A percentile compares a stretch with the other conserved stretches of the same genome.
These are phyloP conservation scores for Ganoderma sinense DNA, from an alignment of 1,284 basidiomycete genomes.

Conservation along the genomic window DNA sequence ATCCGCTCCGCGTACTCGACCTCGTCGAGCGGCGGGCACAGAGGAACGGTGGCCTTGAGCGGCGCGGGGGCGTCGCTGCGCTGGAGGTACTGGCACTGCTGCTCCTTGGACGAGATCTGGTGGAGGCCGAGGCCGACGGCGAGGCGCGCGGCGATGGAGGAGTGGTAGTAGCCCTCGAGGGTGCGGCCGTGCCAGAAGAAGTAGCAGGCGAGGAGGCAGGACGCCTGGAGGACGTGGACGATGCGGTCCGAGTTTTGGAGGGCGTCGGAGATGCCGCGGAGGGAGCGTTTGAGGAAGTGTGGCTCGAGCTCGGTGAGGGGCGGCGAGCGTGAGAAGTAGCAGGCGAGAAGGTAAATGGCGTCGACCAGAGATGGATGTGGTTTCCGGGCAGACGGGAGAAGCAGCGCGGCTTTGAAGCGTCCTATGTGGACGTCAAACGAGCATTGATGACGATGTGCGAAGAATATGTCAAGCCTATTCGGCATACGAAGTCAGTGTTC, in stretches of 20 bases:
- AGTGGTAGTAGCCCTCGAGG: slow-evolving; percentile 68
- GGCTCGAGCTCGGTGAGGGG: slow-evolving; percentile 52
- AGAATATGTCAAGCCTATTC: slow-evolving; percentile 60
- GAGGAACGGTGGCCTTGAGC: slow-evolving; percentile 39
- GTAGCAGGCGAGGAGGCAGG: slow-evolving; percentile 65
- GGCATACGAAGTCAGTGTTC: slow-evolving; percentile 14
- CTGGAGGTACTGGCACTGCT: slow-evolving; percentile 25
- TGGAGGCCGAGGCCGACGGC: slow-evolving; percentile 62
- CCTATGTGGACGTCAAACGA: slow-evolving; percentile 61
- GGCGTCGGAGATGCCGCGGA: slow-evolving; percentile 56
- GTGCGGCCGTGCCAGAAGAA: slow-evolving; percentile 63
- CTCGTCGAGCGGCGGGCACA: slow-evolving; percentile 48
- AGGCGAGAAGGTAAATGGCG: slow-evolving; percentile 65
- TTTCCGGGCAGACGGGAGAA: slow-evolving; percentile 40
- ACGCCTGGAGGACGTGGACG: slow-evolving; percentile 65
- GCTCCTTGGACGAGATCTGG: slow-evolving; percentile 50
- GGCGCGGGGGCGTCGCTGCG: slow-evolving; percentile 31
- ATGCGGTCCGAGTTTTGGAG: slow-evolving; percentile 61
- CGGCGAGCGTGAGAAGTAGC: slow-evolving; percentile 57
- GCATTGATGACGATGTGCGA: slow-evolving; percentile 64
- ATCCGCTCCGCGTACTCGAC: slow-evolving; percentile 56
- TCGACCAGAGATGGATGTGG: slow-evolving; percentile 67
- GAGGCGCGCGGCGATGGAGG: slow-evolving; percentile 63
- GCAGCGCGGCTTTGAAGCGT: slow-evolving; percentile 46
- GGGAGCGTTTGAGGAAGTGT: slow-evolving; percentile 55